Percentiles rank a stretch among this genome's conserved stretches.
phyloP scores from a whole-genome alignment of 2,329 filamentous ascomycete genomes.

The Tolypocladium guangdongense region DNA sequence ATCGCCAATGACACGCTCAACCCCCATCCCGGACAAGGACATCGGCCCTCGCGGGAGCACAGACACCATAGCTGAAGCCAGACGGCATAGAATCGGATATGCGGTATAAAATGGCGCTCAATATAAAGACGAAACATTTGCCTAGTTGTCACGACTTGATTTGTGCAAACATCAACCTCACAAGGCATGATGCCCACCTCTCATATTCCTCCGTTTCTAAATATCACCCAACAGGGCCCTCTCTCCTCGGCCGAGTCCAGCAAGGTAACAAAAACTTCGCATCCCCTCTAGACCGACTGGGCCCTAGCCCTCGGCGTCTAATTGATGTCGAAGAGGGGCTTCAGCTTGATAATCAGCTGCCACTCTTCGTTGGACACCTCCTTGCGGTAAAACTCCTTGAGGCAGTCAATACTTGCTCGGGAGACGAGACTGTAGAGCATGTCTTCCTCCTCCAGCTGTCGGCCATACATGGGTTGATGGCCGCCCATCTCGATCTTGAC shows the following conservation, averaged over 20 bases:
- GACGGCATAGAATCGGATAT: not conserved
- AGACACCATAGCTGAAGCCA: no score
- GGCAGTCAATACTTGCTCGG: conserved; percentile 77
- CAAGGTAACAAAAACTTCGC: not conserved
- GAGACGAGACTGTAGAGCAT: conserved; percentile 80
- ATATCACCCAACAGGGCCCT: not conserved
- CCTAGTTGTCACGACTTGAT: not conserved
- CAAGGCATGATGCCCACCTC: not conserved
- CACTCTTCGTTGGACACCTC: conserved; percentile 91
- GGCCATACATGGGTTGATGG: conserved; percentile 87
- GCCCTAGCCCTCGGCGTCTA: conserved; percentile 26
- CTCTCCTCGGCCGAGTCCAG: not conserved
- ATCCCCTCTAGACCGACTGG: not conserved
- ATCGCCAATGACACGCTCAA: not conserved
- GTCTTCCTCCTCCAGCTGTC: conserved; percentile 89
- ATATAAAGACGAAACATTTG: not conserved
- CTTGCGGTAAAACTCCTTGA: conserved; percentile 89
- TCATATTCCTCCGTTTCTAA: not conserved
- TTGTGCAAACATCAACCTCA: not conserved
- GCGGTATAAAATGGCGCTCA: not conserved
- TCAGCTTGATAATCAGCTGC: conserved; percentile 88
- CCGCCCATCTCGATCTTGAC: conserved; percentile 93
- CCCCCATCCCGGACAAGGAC: not conserved
- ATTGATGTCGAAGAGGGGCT: conserved; percentile 82
- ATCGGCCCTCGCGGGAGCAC: not conserved